Percentiles rank a stretch among this genome's conserved stretches.
These are phyloP conservation scores for Drechslerella coelobrocha DNA, from an alignment of 2,329 filamentous ascomycete genomes.

Conservation along the genomic window DNA sequence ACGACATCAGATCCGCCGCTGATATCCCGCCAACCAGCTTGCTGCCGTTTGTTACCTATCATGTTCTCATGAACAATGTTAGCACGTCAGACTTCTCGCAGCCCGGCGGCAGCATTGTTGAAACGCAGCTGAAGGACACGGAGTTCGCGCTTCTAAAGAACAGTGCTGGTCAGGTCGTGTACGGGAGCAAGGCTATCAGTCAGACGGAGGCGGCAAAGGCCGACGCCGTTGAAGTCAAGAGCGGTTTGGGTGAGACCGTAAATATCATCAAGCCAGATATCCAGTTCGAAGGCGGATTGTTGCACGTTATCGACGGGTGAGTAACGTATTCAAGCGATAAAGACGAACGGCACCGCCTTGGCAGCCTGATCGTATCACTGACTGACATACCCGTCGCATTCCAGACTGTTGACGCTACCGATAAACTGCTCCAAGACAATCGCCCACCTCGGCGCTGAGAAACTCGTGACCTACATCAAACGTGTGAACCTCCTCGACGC, in stretches of 20 bases:
- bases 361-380: background rate
- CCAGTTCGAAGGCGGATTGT: constrained; percentile 15
- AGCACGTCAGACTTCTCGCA: constrained; percentile 17
- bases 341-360: no score
- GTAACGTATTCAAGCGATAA: constrained; percentile 2
- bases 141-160: constrained; percentile 26
- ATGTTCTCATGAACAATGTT: constrained; percentile 37
- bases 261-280: constrained; percentile 34
- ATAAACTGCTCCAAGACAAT: constrained; percentile 47
- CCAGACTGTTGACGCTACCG: constrained; percentile 33
- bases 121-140: constrained; percentile 24
- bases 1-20: constrained; percentile 26
- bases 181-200: constrained; percentile 3
- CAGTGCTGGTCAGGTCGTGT: constrained; percentile 40
- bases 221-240: constrained; percentile 28
- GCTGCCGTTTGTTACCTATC: constrained; percentile 40
- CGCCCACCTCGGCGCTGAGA: constrained; percentile 30
- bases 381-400: background rate
- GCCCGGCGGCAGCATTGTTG: constrained; percentile 36
- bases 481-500: constrained; percentile 38
- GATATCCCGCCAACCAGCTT: constrained; percentile 24
- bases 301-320: constrained; percentile 46
- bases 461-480: constrained; percentile 30
- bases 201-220: constrained; percentile 6
- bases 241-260: constrained; percentile 17